Conservation (phyloP, 441 rosid genomes). For the Dalechampia spathulata region DNA sequence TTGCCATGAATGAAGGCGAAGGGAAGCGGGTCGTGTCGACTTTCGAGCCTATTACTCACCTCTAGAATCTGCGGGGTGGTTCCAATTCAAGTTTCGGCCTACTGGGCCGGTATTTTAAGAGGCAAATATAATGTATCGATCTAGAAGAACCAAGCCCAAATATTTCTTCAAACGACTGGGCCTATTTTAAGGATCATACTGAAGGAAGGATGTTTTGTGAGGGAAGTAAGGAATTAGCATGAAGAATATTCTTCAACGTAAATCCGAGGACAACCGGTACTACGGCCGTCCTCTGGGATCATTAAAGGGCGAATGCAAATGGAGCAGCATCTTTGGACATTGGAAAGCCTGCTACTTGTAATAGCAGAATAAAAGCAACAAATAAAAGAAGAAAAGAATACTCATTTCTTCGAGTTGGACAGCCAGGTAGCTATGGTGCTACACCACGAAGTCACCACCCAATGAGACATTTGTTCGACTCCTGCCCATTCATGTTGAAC, state of each 20-base stretch:
- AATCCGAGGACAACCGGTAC: neutral
- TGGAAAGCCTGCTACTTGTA: neutral
- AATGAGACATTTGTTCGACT: neutral
- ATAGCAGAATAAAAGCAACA: neutral
- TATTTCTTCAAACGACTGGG: no score
- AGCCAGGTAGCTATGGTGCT: neutral
- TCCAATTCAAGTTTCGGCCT: no score
- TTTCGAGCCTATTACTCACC: neutral
- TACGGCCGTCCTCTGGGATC: neutral
- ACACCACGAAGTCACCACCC: neutral
- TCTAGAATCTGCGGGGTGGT: neutral
- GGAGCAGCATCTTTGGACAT: neutral
- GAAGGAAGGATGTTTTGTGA: no score
- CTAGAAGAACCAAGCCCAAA: no score
- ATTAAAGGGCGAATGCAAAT: neutral
- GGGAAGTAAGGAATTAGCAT: no score
- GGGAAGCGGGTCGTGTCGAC: neutral
- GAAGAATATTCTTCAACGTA: no score
- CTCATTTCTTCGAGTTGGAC: neutral
- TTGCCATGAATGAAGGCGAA: neutral
- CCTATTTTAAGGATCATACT: no score
- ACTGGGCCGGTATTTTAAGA: no score
- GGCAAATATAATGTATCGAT: no score
- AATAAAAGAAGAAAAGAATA: no score
- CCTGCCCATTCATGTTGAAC: neutral